Conservation (phyloP, 2,329 filamentous ascomycete genomes). For the Aspergillus amoenus region DNA sequence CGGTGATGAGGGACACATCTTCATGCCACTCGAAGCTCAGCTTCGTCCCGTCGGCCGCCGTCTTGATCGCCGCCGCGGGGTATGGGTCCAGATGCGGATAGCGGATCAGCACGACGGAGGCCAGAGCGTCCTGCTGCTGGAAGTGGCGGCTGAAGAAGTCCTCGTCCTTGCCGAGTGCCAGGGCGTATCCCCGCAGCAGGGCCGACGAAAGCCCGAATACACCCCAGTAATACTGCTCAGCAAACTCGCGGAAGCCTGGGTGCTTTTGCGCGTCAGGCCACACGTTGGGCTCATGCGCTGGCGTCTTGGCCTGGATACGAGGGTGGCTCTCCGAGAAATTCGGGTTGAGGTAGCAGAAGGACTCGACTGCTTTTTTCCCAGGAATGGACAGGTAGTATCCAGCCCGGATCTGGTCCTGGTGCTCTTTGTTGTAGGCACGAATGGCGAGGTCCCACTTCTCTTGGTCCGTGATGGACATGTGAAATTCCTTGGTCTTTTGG, state of each 20-base stretch:
- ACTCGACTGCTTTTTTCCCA: background rate
- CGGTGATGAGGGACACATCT: background rate
- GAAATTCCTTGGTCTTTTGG: background rate
- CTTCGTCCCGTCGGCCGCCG: background rate
- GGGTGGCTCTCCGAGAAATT: background rate
- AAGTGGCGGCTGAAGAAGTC: background rate
- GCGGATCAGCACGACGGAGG: background rate
- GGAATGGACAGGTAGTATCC: background rate
- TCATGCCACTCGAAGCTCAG: background rate
- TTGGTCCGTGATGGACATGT: background rate
- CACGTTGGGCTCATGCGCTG: background rate
- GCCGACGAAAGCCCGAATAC: background rate
- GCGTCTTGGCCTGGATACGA: background rate
- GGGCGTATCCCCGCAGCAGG: background rate
- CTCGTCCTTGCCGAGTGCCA: background rate
- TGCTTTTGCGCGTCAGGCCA: background rate
- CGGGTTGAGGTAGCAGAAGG: background rate
- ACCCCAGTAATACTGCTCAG: background rate
- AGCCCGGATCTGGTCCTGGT: background rate
- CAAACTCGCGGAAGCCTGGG: background rate
- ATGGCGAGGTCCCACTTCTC: background rate
- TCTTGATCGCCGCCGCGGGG: background rate
- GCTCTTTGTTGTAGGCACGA: background rate
- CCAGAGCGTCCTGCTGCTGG: background rate
- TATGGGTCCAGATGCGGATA: background rate